These are phyloP conservation scores for Verticillium isaacii DNA, from an alignment of 2,329 filamentous ascomycete genomes.

Conservation along the genomic window DNA sequence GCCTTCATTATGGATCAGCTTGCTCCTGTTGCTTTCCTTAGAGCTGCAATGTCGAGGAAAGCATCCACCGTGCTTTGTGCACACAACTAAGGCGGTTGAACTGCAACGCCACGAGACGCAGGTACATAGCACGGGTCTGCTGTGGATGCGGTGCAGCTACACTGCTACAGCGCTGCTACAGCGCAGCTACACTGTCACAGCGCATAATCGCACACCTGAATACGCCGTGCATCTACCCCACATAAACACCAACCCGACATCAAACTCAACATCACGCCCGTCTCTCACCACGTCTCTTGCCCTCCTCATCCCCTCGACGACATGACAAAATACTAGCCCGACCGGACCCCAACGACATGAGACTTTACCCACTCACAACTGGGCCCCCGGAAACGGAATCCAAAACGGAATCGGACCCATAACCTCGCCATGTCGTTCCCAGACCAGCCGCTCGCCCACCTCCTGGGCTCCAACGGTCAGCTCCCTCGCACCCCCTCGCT, in stretches of 20 bases:
- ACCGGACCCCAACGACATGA: neutral
- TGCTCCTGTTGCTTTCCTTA: too few relatives aligned
- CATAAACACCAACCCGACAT: neutral
- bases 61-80: too few relatives aligned
- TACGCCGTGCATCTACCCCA: neutral
- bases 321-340: neutral
- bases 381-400: neutral
- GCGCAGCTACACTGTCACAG: too few relatives aligned
- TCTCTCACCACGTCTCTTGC: neutral
- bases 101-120: too few relatives aligned
- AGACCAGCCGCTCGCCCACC: slow-evolving; percentile 46
- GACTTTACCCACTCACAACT: neutral
- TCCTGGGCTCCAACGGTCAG: slow-evolving; percentile 55
- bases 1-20: too few relatives aligned
- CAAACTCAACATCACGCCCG: neutral
- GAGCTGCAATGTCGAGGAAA: too few relatives aligned
- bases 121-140: too few relatives aligned
- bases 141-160: too few relatives aligned
- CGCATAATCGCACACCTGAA: too few relatives aligned
- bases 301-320: neutral
- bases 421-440: slow-evolving; percentile 36
- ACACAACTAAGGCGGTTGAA: too few relatives aligned
- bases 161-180: too few relatives aligned
- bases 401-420: neutral
- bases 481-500: neutral